Evolutionary conservation across 148 eudicot species (phyloP), one percentile per base, ranked within the genome.

Genomic region (Rhododendron ovatum): DNA sequence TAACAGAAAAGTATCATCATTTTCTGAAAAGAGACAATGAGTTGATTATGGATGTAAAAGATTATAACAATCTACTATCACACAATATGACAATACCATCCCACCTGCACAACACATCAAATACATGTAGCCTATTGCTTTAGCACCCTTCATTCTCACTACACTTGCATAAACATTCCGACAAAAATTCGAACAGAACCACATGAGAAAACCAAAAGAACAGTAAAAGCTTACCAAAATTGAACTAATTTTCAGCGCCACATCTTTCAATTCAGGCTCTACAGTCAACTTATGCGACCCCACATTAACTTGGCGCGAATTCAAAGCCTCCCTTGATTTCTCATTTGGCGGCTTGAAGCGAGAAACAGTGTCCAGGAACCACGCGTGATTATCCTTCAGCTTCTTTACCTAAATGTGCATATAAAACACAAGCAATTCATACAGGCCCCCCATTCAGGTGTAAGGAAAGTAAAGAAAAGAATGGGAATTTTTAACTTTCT

Each of bases 291-390:
- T 92, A 83, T 87, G 98, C 35, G 91, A 82, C 12, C 98, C 99
- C 63, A 95, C 77, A 30, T 87, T 90, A 26, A 97, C 81, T 84
- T 83, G 84, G 11, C 51, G 84, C 12, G 96, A 88, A 89, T 93
- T 91, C 92, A 97, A 88, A 53, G 98, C 98, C 78, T 93, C 92
- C 57, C 86, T 95, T 1, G 99, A 97, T 84, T 92, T 90, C 89
- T 91, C 92, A 86, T 89, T 91, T 7, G 95, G 94, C 43, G 93
- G 91, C 92, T 93, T 94, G 88, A 97, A 97, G 80, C 87, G 88
- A 82, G 87, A 78, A 30, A 93, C 82, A 17, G 96, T 94, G 45
- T 97, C 93, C 91, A 95, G 84, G 26, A 97, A 93, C 99, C 99
- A 97, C 1, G 47, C 75, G 78, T 91, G 95, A 89, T 93, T 92